A percentile compares a stretch with the other conserved stretches of the same genome.
These are phyloP conservation scores for Stephania yunnanensis DNA, from an alignment of 164 flowering plant genomes.

Conservation along the genomic window DNA sequence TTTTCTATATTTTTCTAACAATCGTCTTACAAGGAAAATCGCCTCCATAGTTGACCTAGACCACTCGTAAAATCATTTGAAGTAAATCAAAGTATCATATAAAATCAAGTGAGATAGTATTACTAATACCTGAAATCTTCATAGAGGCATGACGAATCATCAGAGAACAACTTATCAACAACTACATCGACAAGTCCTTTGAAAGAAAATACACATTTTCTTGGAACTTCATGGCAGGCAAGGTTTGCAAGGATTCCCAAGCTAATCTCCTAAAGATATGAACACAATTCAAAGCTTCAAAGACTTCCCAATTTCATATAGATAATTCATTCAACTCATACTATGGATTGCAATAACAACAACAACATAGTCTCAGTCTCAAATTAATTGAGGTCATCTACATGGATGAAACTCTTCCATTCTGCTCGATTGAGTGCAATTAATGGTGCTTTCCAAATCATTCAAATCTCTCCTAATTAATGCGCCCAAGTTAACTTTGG, in stretches of 20 bases:
- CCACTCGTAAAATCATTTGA: neutral
- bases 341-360: neutral
- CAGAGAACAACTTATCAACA: constrained; percentile 64
- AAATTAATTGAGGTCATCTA: too few relatives aligned
- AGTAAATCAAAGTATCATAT: neutral
- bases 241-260: constrained; percentile 88
- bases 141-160: constrained; percentile 70
- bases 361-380: too few relatives aligned
- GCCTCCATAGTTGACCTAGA: too few relatives aligned
- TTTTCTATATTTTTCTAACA: too few relatives aligned
- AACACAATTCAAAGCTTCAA: neutral
- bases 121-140: constrained; percentile 64
- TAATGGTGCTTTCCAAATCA: too few relatives aligned
- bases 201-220: constrained; percentile 41
- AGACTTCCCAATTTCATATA: neutral
- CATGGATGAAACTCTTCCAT: too few relatives aligned
- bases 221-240: constrained; percentile 76
- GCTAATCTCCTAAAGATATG: constrained; percentile 66
- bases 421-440: too few relatives aligned
- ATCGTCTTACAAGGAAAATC: too few relatives aligned
- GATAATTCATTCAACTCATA: neutral
- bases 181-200: constrained; percentile 49
- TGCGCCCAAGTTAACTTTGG: too few relatives aligned
- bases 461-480: too few relatives aligned
- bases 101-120: neutral